A percentile compares a stretch with the other conserved stretches of the same genome.
Evolutionary conservation across 2,329 filamentous ascomycete species (phyloP).

Genomic region (Aureobasidium sp.): DNA sequence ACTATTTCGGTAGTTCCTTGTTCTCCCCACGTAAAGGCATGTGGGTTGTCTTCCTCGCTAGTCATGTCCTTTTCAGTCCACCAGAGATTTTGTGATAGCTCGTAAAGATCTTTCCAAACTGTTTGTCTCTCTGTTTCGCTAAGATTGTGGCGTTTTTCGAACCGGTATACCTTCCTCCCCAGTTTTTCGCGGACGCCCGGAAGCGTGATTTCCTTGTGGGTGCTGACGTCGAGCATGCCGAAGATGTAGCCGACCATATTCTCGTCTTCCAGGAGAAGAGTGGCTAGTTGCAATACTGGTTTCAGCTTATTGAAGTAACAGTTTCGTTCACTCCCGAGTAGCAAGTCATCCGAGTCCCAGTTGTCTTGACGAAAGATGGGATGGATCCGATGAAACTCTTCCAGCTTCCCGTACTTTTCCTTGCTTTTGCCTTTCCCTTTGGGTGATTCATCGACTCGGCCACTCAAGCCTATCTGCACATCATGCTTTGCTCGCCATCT

Average conservation of each 20-base stretch:
- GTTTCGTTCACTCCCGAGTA: neutral
- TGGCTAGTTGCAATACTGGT: slow-evolving; percentile 1
- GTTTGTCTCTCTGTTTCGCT: neutral
- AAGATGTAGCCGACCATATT: neutral
- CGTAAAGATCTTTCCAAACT: neutral
- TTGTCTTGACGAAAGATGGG: neutral
- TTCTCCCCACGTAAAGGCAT: neutral
- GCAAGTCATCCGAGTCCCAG: neutral
- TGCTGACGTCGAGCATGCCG: neutral
- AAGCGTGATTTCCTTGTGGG: neutral
- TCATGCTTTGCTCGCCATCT: neutral
- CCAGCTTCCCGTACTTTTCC: neutral
- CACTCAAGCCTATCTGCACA: neutral
- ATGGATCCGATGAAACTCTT: neutral
- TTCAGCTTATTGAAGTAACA: neutral
- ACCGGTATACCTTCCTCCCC: neutral
- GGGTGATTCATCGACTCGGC: neutral
- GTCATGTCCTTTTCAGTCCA: neutral
- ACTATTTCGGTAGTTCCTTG: neutral
- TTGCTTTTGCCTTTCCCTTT: neutral
- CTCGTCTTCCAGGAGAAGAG: neutral
- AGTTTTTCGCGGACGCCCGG: neutral
- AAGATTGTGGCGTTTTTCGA: neutral
- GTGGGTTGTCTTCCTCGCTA: neutral
- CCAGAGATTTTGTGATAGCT: neutral